phyloP scores from a whole-genome alignment of 73 alveolate genomes.

The Symbiodinium natans region DNA sequence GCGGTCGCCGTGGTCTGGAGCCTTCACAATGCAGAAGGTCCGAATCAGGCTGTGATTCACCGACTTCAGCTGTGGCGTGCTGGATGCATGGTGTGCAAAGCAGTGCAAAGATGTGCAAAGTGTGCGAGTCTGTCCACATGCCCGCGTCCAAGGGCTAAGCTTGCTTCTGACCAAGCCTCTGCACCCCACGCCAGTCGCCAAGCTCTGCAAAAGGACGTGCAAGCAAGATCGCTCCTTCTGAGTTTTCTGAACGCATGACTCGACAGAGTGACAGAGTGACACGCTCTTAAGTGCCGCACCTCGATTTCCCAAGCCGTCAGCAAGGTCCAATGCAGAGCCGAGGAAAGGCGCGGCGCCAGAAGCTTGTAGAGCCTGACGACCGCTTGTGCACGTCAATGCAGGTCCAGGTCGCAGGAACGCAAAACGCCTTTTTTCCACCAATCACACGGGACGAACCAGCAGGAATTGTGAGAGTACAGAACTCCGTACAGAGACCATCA shows the following conservation, averaged over 20 bases:
- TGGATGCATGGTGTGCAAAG: no score
- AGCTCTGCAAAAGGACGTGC: conserved; percentile 80
- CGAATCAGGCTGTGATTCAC: no score
- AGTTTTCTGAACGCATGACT: no score
- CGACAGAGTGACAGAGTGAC: no score
- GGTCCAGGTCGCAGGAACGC: no score
- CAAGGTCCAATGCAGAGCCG: conserved; percentile 24
- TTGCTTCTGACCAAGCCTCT: background rate
- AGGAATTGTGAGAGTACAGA: no score
- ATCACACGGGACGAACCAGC: no score
- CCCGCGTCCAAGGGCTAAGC: background rate
- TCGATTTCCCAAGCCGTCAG: background rate
- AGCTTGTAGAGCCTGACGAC: conserved; percentile 19
- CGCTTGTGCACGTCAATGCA: background rate
- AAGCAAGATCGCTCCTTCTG: background rate
- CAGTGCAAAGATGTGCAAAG: no score
- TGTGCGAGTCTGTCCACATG: background rate
- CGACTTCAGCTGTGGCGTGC: no score
- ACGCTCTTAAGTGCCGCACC: no score
- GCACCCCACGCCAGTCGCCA: conserved; percentile 90
- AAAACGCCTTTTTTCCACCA: no score
- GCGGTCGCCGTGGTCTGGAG: background rate
- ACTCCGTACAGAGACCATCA: no score
- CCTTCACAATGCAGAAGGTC: background rate
- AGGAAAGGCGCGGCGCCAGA: conserved; percentile 48